Conservation (phyloP, 1,284 basidiomycete genomes). For the Pseudozyma tsukubaensis region DNA sequence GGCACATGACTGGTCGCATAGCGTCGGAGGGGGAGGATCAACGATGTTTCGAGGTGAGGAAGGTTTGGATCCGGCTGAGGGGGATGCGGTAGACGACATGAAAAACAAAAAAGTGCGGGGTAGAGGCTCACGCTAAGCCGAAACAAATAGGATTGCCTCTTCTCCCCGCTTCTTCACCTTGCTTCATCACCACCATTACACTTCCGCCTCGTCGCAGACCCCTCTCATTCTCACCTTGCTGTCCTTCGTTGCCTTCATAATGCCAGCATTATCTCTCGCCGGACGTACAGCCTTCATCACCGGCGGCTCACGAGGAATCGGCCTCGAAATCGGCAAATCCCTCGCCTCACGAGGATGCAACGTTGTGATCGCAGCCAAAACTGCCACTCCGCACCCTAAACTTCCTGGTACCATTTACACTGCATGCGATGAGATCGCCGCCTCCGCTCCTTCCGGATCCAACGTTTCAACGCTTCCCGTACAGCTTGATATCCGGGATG, state of each 20-base stretch:
- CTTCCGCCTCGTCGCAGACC: not conserved
- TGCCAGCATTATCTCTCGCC: conserved; percentile 24
- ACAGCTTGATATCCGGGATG: conserved; percentile 66
- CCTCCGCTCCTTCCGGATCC: conserved; percentile 33
- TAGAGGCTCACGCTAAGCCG: not conserved
- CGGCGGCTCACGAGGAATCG: conserved; percentile 60
- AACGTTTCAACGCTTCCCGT: conserved; percentile 54
- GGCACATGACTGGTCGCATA: not conserved
- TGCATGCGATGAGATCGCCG: conserved; percentile 63
- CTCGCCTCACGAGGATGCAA: conserved; percentile 58
- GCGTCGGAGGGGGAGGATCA: not conserved
- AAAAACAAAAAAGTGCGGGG: not conserved
- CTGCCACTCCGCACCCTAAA: conserved; percentile 48
- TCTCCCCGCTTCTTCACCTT: not conserved
- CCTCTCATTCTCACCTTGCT: not conserved
- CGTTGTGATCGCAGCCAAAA: conserved; percentile 63
- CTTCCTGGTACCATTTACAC: conserved; percentile 68
- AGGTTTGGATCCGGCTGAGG: too few relatives aligned
- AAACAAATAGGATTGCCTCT: not conserved
- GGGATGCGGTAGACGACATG: too few relatives aligned
- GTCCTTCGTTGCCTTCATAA: not conserved
- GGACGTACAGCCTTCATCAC: conserved; percentile 52
- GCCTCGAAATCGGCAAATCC: conserved; percentile 56
- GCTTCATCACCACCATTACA: conserved; percentile 2
- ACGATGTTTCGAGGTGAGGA: too few relatives aligned